phyloP scores from a whole-genome alignment of 768 basidiomycete genomes.

The Auricularia auricula-judae region DNA sequence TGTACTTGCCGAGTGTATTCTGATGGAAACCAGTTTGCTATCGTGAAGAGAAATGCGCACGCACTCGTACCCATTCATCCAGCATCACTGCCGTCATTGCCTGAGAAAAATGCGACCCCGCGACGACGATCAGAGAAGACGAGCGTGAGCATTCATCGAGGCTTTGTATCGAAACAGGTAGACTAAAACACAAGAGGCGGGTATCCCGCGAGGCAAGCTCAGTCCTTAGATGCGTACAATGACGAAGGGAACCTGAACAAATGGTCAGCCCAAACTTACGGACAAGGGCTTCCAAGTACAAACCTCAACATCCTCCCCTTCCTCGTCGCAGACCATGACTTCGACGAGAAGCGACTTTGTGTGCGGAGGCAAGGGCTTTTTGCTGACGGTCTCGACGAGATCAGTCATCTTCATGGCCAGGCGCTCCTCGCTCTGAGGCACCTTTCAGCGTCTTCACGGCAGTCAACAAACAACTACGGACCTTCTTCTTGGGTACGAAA shows the following conservation, averaged over 20 bases:
- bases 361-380: slow-evolving; percentile 81
- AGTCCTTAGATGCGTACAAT: slow-evolving; percentile 54
- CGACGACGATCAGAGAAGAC: too few relatives aligned
- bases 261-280: slow-evolving; percentile 1
- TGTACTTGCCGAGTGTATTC: too few relatives aligned
- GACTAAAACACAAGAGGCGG: not conserved
- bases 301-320: slow-evolving; percentile 93
- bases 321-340: slow-evolving; percentile 87
- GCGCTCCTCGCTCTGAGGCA: slow-evolving; percentile 67
- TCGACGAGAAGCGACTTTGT: slow-evolving; percentile 82
- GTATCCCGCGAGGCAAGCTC: slow-evolving; percentile 34
- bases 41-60: too few relatives aligned
- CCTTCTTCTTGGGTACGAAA: slow-evolving; percentile 91
- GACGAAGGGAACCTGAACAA: slow-evolving; percentile 66
- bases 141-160: not conserved
- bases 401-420: slow-evolving; percentile 82
- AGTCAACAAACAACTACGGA: slow-evolving; percentile 20
- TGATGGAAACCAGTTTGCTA: too few relatives aligned
- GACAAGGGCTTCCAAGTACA: slow-evolving; percentile 10
- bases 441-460: not conserved
- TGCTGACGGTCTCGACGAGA: slow-evolving; percentile 87
- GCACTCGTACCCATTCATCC: too few relatives aligned
- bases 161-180: not conserved
- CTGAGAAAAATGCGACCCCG: too few relatives aligned
- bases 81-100: too few relatives aligned